A percentile compares a stretch with the other conserved stretches of the same genome.
phyloP scores from a whole-genome alignment of 2,329 filamentous ascomycete genomes.

The Trichoderma sp. region DNA sequence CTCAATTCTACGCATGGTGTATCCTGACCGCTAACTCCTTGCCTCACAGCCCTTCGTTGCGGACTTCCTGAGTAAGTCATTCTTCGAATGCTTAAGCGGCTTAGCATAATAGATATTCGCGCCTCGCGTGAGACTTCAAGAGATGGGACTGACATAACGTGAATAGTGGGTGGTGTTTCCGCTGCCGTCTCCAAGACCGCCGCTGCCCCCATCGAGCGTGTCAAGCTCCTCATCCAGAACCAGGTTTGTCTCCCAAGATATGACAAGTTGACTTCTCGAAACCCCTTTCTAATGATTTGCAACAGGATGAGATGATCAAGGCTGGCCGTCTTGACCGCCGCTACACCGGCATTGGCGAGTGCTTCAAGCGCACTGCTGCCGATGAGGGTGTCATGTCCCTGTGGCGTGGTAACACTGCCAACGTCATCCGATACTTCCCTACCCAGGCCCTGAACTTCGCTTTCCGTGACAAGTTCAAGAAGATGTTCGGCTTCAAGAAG shows the following conservation, averaged over 20 bases:
- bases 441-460: constrained; percentile 99
- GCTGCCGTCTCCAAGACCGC: constrained; percentile 99
- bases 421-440: constrained; percentile 99
- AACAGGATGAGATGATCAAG: constrained; percentile 99
- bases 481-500: constrained; percentile 99
- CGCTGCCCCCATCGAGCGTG: constrained; percentile 99
- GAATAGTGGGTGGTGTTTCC: constrained; percentile 96
- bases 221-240: constrained; percentile 99
- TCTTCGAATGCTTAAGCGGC: constrained; percentile 29
- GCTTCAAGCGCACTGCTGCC: constrained; percentile 89
- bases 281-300: constrained; percentile 38
- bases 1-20: constrained; percentile 16
- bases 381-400: constrained; percentile 93
- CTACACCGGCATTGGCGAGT: constrained; percentile 92
- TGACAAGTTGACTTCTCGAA: neutral
- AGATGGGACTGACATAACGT: constrained; percentile 32
- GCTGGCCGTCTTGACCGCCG: constrained; percentile 96
- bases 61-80: constrained; percentile 95
- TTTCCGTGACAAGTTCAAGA: constrained; percentile 99
- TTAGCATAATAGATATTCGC: constrained; percentile 9
- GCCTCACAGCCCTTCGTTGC: constrained; percentile 80
- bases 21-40: constrained; percentile 30
- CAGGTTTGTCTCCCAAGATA: constrained; percentile 71
- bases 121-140: constrained; percentile 24
- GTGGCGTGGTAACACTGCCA: constrained; percentile 99